Conservation (phyloP, 805 yeast species). For the Candida adriatica region DNA sequence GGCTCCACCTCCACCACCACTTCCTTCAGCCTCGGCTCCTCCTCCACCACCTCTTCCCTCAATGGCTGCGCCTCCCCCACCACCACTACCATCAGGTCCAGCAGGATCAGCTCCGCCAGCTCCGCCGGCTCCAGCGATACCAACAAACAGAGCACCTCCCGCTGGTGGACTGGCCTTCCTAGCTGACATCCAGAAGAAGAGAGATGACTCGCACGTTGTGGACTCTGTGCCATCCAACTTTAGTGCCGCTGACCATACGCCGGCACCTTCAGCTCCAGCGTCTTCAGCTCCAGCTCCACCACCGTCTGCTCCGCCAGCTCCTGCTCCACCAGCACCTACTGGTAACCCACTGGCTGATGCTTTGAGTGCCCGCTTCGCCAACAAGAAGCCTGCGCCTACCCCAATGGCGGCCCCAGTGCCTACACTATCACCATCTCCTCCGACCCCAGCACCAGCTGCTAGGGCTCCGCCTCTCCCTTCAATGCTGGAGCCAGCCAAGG, state of each 20-base stretch:
- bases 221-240: conserved; percentile 27
- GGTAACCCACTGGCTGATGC: conserved; percentile 16
- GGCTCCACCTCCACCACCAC: conserved; percentile 14
- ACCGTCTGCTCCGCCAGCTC: conserved; percentile 19
- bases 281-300: conserved; percentile 24
- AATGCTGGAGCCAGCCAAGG: conserved; percentile 11
- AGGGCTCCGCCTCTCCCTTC: conserved; percentile 9
- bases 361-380: conserved; percentile 10
- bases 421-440: conserved; percentile 11
- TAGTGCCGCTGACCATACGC: conserved; percentile 17
- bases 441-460: conserved; percentile 3
- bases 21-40: conserved; percentile 8
- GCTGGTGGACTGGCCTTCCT: conserved; percentile 47
- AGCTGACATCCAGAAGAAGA: conserved; percentile 49
- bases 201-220: conserved; percentile 46
- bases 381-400: conserved; percentile 6
- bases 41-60: conserved; percentile 8
- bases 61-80: conserved; percentile 1
- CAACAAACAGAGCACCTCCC: conserved; percentile 10
- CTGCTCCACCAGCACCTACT: conserved; percentile 9
- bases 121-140: conserved; percentile 15
- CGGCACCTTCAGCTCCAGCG: no score
- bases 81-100: conserved; percentile 7
- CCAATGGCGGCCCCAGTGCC: conserved; percentile 13
- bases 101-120: conserved; percentile 17